Evolutionary conservation across 2,329 filamentous ascomycete species (phyloP).

Genomic region (Coleophoma cylindrospora): DNA sequence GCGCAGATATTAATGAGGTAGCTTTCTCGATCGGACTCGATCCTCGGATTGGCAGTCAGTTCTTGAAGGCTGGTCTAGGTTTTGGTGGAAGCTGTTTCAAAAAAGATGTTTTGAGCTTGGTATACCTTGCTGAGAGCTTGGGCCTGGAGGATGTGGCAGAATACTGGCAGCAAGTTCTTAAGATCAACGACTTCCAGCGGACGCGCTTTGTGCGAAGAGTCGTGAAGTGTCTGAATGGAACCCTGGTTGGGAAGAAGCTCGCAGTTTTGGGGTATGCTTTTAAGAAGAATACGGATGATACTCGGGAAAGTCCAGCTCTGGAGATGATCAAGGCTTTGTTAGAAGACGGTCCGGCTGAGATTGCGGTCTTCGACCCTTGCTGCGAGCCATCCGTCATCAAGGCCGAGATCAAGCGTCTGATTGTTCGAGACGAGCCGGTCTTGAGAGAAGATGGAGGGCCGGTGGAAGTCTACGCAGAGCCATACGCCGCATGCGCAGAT

Average conservation of each 20-base stretch:
- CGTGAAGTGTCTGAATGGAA: constrained; percentile 63
- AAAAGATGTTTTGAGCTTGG: constrained; percentile 71
- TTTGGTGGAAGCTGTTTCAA: constrained; percentile 80
- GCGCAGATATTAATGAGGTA: constrained; percentile 72
- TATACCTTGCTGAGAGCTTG: constrained; percentile 68
- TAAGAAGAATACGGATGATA: constrained; percentile 76
- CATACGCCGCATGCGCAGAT: constrained; percentile 38
- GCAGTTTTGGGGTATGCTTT: constrained; percentile 72
- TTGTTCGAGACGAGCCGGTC: constrained; percentile 21
- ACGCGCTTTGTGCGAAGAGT: constrained; percentile 63
- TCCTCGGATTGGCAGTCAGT: constrained; percentile 65
- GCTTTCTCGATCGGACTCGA: constrained; percentile 64
- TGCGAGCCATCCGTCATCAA: constrained; percentile 33
- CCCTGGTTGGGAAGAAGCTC: constrained; percentile 65
- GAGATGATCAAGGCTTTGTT: constrained; percentile 62
- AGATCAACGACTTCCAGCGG: constrained; percentile 73
- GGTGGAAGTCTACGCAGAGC: constrained; percentile 34
- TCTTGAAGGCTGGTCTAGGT: constrained; percentile 70
- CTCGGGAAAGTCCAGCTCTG: constrained; percentile 64
- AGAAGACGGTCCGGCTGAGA: constrained; percentile 57
- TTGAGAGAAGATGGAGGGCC: constrained; percentile 23
- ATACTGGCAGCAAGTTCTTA: constrained; percentile 71
- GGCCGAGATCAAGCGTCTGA: constrained; percentile 29
- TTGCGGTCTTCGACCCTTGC: constrained; percentile 64
- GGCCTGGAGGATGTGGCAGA: constrained; percentile 66